phyloP scores from a whole-genome alignment of 2,329 filamentous ascomycete species.

The Graphiopsis chlorocephala region DNA sequence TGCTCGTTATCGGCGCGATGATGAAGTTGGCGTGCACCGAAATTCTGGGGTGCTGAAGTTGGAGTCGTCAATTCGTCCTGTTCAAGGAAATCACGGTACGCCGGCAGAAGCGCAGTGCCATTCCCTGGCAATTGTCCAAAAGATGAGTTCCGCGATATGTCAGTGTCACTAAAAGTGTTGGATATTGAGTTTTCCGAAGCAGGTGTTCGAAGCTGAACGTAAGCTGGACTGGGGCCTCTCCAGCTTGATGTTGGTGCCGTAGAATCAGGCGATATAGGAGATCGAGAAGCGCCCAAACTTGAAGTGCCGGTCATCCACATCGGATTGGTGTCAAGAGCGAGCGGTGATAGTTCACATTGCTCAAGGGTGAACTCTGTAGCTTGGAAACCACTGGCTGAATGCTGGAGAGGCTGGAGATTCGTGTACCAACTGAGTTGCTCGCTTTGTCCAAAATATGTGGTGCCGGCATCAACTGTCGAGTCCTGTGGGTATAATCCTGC shows the following conservation, averaged over 20 bases:
- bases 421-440: neutral
- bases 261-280: neutral
- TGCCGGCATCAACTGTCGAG: conserved; percentile 19
- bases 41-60: neutral
- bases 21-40: conserved; percentile 3
- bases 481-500: neutral
- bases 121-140: neutral
- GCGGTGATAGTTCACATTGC: neutral
- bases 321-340: neutral
- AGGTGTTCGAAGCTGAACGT: neutral
- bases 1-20: conserved; percentile 27
- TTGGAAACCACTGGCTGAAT: neutral
- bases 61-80: conserved; percentile 17
- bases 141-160: neutral
- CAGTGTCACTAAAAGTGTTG: neutral
- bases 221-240: neutral
- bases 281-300: neutral
- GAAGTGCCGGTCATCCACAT: neutral
- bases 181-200: neutral
- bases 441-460: neutral
- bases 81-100: conserved; percentile 24
- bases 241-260: neutral
- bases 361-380: neutral
- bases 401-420: neutral
- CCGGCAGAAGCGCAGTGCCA: neutral